Conservation (phyloP, 805 yeast species). For the Kazachstania bromeliacearum region DNA sequence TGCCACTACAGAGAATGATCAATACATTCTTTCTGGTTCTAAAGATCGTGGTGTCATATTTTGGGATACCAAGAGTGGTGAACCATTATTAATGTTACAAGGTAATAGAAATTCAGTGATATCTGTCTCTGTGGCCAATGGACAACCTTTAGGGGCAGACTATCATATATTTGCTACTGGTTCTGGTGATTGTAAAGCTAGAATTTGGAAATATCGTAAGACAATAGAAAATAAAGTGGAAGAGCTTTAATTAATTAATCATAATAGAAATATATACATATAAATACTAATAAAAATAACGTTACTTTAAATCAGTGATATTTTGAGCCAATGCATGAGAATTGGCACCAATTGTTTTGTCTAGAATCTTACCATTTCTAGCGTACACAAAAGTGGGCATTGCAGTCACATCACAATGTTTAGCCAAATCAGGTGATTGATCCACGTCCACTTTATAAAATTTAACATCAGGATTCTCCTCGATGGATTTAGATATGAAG, state of each 20-base stretch:
- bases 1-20: conserved; percentile 86
- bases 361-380: conserved; percentile 49
- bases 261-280: not conserved
- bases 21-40: conserved; percentile 86
- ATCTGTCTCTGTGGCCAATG: conserved; percentile 83
- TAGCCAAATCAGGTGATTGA: conserved; percentile 48
- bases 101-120: conserved; percentile 96
- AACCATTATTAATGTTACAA: conserved; percentile 88
- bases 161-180: conserved; percentile 93
- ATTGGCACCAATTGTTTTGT: conserved; percentile 56
- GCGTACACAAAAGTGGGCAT: conserved; percentile 68
- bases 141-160: conserved; percentile 45
- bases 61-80: conserved; percentile 91
- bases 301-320: conserved; percentile 4
- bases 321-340: conserved; percentile 26
- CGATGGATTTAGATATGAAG: conserved; percentile 34
- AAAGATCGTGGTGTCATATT: conserved; percentile 95
- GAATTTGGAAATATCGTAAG: conserved; percentile 80
- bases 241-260: not conserved
- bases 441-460: conserved; percentile 71
- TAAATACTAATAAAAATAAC: not conserved
- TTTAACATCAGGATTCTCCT: conserved; percentile 36
- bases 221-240: not conserved
- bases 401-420: conserved; percentile 52
- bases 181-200: conserved; percentile 93